Conservation (phyloP, 2,329 filamentous ascomycete species). For the Metarhizium rileyi region DNA sequence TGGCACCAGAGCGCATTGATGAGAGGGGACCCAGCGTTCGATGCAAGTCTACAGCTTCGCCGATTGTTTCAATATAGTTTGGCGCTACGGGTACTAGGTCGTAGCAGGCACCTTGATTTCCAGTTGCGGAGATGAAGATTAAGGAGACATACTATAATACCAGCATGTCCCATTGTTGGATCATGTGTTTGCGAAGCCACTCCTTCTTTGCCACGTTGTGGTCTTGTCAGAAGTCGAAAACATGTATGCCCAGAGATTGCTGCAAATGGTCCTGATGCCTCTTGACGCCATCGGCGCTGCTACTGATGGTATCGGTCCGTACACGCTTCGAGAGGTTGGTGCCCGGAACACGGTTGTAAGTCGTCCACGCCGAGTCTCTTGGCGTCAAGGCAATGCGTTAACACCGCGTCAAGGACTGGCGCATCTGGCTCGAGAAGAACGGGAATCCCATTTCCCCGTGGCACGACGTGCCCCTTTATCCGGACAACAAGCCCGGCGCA, state of each 20-base stretch:
- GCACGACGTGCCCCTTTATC: slow-evolving; percentile 32
- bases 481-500: slow-evolving; percentile 21
- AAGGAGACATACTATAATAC: not conserved
- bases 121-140: not conserved
- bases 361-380: not conserved
- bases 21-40: not conserved
- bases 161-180: too few relatives aligned
- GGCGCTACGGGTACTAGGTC: too few relatives aligned
- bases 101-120: too few relatives aligned
- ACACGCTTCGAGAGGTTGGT: slow-evolving; percentile 23
- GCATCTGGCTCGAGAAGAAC: slow-evolving; percentile 29
- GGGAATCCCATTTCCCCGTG: slow-evolving; percentile 30
- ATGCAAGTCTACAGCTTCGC: not conserved
- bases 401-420: slow-evolving; percentile 23
- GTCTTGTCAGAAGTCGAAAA: not conserved
- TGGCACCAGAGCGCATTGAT: not conserved
- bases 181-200: too few relatives aligned
- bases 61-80: too few relatives aligned
- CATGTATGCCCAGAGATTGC: not conserved
- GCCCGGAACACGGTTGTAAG: slow-evolving; percentile 27
- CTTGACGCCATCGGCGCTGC: not conserved
- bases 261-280: not conserved
- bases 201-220: too few relatives aligned
- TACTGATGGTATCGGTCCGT: not conserved
- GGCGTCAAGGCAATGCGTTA: not conserved